Base-by-base conservation (phyloP, 208 protist genomes). In the Wallacemonas sp. region DNA sequence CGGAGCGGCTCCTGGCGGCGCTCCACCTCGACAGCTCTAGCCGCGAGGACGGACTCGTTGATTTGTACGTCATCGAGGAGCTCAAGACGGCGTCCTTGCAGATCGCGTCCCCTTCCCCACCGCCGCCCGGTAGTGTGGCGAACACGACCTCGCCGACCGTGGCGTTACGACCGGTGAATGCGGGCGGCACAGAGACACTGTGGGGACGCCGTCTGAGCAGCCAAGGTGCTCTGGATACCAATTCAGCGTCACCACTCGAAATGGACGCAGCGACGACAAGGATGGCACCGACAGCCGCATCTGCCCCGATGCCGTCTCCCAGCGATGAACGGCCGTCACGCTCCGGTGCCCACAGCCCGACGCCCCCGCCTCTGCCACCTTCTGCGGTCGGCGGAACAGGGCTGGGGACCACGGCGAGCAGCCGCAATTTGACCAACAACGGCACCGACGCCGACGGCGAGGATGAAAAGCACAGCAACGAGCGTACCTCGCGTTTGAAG, bases 51-150 rank as follows among this genome's bases (percentile, higher is more conserved):
- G 77, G 68, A 1, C 68, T 90, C 11, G 46, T 90, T 9, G 84
- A 90, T 39, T 46, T 90, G 0, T 49, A 86, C 6, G 72, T 89
- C 28, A 65, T 88, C 64, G 68, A 75, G 56, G 72, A 78, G 77
- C 68, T 77, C 44, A 75, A 76, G 47, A 79, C 68, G 24, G 49
- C 66, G 24, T 31, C 73, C 26, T 42, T 80, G 51, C 79, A 66
- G 11, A 65, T 64, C 22, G 22, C 54, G 1, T 2, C 66, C 1
- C 51, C 34, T 19, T 14, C 56, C 17, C 11, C 28, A 4, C 15
- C 39, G 27, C 21, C 27, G 12, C 64, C 24, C 46, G 33, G 45
- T 17, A n/a, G 12, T 42, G 44, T 19, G 19, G 17, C 44, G 11
- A 44, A 5, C 17, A 12, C 26, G 12, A 24, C 56, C 12, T 62